Evolutionary conservation across 306 rosid species (phyloP).

Genomic region (Trichosanthes truncata): DNA sequence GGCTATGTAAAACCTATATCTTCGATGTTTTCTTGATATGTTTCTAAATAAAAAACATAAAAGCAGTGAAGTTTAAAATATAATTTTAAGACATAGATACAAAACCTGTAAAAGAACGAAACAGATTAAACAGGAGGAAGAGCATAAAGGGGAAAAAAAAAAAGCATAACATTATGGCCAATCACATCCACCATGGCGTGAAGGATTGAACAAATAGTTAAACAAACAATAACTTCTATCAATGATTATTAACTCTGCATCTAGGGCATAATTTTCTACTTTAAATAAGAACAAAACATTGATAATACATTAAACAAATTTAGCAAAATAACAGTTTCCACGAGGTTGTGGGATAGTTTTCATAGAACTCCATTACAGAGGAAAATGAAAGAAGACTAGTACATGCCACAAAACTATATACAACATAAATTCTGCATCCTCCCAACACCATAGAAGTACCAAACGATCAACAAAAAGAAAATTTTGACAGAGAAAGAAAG

Average conservation of each 20-base stretch:
- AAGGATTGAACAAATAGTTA: background rate
- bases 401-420: background rate
- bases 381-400: background rate
- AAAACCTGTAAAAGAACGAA: background rate
- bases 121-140: background rate
- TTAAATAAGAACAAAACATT: background rate
- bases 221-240: background rate
- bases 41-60: constrained; percentile 22
- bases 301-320: background rate
- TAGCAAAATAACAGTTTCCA: background rate
- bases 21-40: constrained; percentile 39
- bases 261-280: background rate
- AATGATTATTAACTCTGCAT: background rate
- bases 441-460: background rate
- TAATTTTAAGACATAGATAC: background rate
- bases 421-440: background rate
- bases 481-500: background rate
- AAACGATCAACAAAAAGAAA: background rate
- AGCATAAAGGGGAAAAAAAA: background rate
- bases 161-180: background rate
- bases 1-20: constrained; percentile 48
- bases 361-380: background rate
- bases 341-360: background rate
- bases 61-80: constrained; percentile 17
- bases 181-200: background rate